phyloP scores from a whole-genome alignment of 2,329 filamentous ascomycete species.

The Mycogone perniciosa region DNA sequence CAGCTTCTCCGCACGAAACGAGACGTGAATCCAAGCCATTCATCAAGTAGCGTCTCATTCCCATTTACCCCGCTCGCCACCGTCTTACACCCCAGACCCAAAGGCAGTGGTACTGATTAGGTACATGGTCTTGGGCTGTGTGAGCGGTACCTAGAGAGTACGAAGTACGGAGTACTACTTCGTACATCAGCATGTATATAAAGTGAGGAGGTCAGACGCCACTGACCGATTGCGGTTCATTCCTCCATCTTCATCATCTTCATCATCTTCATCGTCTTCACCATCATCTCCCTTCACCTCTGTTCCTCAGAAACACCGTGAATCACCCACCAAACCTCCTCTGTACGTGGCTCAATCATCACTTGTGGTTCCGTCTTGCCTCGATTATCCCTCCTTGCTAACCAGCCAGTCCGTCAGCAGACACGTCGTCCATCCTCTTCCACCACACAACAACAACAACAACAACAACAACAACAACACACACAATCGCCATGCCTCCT shows the following conservation, averaged over 20 bases:
- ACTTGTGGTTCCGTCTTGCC: neutral
- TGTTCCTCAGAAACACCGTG: neutral
- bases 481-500: slow-evolving; percentile 37
- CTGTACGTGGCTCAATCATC: neutral
- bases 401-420: neutral
- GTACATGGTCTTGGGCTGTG: neutral
- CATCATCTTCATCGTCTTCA: neutral
- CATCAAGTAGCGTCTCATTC: neutral
- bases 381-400: neutral
- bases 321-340: neutral
- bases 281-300: neutral
- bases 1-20: slow-evolving; percentile 3
- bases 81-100: neutral
- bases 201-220: too few relatives aligned
- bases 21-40: neutral
- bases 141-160: neutral
- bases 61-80: slow-evolving; percentile 2
- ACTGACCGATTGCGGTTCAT: neutral
- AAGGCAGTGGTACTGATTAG: neutral
- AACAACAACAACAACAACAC: slow-evolving; percentile 11
- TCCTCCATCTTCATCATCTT: neutral
- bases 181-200: too few relatives aligned
- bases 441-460: neutral
- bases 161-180: too few relatives aligned
- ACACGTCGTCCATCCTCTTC: neutral